Base-by-base conservation (phyloP, 176 grass and related monocot genomes). In the Ensete ventricosum region DNA sequence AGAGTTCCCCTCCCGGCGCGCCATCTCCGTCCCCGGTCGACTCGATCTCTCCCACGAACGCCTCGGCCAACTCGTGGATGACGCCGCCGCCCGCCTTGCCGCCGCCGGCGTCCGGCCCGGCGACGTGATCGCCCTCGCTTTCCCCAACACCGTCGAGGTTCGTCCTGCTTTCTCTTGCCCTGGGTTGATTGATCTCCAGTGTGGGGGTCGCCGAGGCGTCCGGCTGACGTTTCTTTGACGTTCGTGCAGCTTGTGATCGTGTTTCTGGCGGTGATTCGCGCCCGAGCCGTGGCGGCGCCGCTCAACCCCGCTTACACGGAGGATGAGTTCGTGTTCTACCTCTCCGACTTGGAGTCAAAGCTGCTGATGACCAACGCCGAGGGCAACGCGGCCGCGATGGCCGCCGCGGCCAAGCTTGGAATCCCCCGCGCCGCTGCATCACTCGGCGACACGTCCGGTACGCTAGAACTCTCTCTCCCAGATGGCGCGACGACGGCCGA, bases 321-420 rank as follows among this genome's bases (percentile, higher is more conserved):
- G 79, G 96, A 99, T 21, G 96, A 99, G 78, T 95, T 95, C 55
- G 86, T 91, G 80, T 99, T 99, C 76, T 99, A 95, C 78, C 82
- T 99, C 26, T 86, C 96, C 1, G 91, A 99, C 63, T 99, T 86
- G 0, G 84, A 82, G 59, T 74, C 96, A 21, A 82, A 80, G 8
- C 54, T 94, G 14, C 80, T 99, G 16, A 1, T 99, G 17, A 99
- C 91, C 8, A 82, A 83, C 83, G 49, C 72, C 11, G 82, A 88
- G 77, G 91, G 91, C 9, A 99, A 91, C 86, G 48, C 54, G 13
- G 68, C 88, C 1, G 95, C 83, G 76, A 82, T 81, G 74, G 80
- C 84, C 2, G 90, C 95, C 0, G 91, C 96, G 1, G 50, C 86
- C 1, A 77, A 84, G 69, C 75, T 91, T 10, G 82, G 62, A 1